Evolutionary conservation across 148 eudicot genomes (phyloP).

Genomic region (Silene uniflora): DNA sequence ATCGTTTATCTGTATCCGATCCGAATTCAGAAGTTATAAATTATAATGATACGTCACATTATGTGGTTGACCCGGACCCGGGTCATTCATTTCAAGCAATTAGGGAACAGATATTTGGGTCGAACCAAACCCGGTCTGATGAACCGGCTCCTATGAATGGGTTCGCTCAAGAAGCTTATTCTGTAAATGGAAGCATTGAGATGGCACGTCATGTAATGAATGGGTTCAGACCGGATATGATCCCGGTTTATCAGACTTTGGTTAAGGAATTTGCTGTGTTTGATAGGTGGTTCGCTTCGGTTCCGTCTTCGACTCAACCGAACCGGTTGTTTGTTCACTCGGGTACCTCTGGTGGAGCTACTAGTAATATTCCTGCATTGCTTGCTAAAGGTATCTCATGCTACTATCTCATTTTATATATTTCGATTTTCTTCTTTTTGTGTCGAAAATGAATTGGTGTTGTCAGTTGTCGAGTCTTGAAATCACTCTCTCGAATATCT

Average conservation of each 20-base stretch:
- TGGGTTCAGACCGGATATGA: conserved; percentile 56
- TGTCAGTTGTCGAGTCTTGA: no score
- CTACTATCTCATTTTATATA: no score
- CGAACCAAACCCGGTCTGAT: conserved; percentile 38
- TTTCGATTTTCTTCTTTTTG: no score
- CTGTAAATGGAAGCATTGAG: conserved; percentile 42
- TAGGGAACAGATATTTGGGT: conserved; percentile 74
- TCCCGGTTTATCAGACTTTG: conserved; percentile 50
- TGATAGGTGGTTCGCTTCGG: conserved; percentile 89
- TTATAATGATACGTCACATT: conserved; percentile 54
- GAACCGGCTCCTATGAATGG: conserved; percentile 69
- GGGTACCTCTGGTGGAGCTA: conserved; percentile 77
- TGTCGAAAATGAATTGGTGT: no score
- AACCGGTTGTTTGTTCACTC: conserved; percentile 81
- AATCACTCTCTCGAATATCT: no score
- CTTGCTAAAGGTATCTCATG: conserved; percentile 41
- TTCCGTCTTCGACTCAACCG: conserved; percentile 81
- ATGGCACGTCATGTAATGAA: conserved; percentile 78
- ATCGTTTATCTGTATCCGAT: conserved; percentile 41
- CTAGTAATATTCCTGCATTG: conserved; percentile 55
- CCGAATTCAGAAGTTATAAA: conserved; percentile 36
- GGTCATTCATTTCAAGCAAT: conserved; percentile 89
- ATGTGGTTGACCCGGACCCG: conserved; percentile 78
- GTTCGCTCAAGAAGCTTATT: conserved; percentile 64
- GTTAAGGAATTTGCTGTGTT: conserved; percentile 77